Evolutionary conservation across 371 early-diverging fungal genomes (phyloP).

Genomic region (Coemansia linderi): DNA sequence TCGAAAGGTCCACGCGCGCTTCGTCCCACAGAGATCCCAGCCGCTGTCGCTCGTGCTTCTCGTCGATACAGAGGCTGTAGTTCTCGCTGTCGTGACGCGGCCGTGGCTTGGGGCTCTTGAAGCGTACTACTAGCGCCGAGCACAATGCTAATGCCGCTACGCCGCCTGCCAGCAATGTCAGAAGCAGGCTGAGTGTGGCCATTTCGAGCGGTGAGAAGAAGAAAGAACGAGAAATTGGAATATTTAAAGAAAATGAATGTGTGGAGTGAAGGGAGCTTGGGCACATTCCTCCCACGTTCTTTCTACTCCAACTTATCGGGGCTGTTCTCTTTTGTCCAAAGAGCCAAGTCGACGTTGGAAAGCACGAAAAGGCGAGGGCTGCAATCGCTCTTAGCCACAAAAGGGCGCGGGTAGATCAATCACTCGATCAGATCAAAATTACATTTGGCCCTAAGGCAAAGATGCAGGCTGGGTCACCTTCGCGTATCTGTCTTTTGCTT

Average conservation of each 20-base stretch:
- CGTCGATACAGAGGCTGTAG: constrained; percentile 40
- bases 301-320: background rate
- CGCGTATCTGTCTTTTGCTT: constrained; percentile 8
- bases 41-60: constrained; percentile 33
- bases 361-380: background rate
- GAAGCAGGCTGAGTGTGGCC: constrained; percentile 8
- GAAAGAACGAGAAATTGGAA: background rate
- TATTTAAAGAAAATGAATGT: background rate
- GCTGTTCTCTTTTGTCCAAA: background rate
- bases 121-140: constrained; percentile 43
- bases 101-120: constrained; percentile 49
- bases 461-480: background rate
- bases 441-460: background rate
- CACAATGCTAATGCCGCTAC: constrained; percentile 14
- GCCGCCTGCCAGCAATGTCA: constrained; percentile 11
- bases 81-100: constrained; percentile 50
- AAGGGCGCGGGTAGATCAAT: background rate
- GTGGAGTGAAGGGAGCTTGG: background rate
- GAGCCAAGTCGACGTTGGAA: background rate
- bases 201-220: background rate
- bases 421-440: background rate
- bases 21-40: constrained; percentile 52
- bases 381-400: background rate
- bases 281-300: background rate
- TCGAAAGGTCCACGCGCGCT: constrained; percentile 66